Base-by-base conservation (phyloP, 805 yeast species). In the Saturnispora hagleri region DNA sequence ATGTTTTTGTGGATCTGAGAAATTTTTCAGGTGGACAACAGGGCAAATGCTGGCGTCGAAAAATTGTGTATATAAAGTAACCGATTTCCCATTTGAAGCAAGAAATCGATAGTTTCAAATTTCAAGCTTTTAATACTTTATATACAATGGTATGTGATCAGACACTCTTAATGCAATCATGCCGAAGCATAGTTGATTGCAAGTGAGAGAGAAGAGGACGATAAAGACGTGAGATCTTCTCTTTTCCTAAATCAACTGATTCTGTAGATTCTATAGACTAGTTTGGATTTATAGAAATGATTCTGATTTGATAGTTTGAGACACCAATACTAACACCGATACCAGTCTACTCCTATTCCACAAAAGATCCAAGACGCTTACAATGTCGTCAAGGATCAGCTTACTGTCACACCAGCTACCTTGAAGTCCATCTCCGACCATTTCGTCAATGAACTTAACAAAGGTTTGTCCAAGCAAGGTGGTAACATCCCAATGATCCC, bases 401-500 rank as follows among this genome's bases (percentile, higher is more conserved):
- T 91, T 70, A 74, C 82, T 1, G 84, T 87, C 36, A 62, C 82
- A 22, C 73, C 78, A 13, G 81, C 73, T 8, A 80, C 74, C 57
- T 77, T 91, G 64, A 74, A 75, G 59, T 69, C 73, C 53, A 81
- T 91, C 69, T 81, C 88, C 48, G 76, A 77, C 46, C 95, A 84
- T 64, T 91, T 91, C 69, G 77, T 84, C 51, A 53, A 67, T 26
- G 98, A 91, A 71, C 79, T 91, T 61, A 80, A 82, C 57, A 86
- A 86, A 68, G 97, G 97, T 55, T 76, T 86, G 59, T 75, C 83
- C 54, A 75, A 77, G 64, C 69, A 75, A 53, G 91, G 93, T 49
- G 95, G 93, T 53, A 84, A 84, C 68, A 88, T 89, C 63, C 98
- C 99, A 55, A 91, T 91, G 98, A 89, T 85, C 65, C 96, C 96